Conservation (phyloP, 2,329 filamentous ascomycete genomes). For the Chrysosporium keratinophilum region DNA sequence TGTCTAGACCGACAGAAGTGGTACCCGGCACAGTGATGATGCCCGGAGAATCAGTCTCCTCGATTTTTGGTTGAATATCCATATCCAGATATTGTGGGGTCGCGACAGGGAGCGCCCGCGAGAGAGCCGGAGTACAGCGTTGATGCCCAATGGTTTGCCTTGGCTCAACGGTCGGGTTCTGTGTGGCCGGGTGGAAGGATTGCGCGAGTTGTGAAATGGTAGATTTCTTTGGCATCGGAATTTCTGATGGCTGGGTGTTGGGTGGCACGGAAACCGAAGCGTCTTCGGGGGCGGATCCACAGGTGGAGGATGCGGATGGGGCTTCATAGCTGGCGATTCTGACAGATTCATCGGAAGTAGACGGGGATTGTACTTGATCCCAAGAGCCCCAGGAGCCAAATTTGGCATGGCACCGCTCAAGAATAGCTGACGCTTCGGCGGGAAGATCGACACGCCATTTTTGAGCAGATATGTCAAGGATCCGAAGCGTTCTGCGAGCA, state of each 20-base stretch:
- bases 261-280: not conserved
- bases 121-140: not conserved
- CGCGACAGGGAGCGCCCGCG: not conserved
- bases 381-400: conserved; percentile 58
- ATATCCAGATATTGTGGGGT: not conserved
- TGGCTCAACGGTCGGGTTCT: not conserved
- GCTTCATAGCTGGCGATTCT: conserved; percentile 4
- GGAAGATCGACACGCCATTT: conserved; percentile 86
- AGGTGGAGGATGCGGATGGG: conserved; percentile 5
- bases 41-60: not conserved
- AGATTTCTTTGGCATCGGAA: not conserved
- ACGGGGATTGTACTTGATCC: conserved; percentile 51
- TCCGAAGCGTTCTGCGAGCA: conserved; percentile 71
- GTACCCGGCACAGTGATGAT: not conserved
- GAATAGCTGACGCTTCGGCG: conserved; percentile 64
- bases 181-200: conserved; percentile 17
- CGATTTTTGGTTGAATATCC: not conserved
- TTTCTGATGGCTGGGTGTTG: not conserved
- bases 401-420: conserved; percentile 68
- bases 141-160: not conserved
- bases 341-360: conserved; percentile 12
- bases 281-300: conserved; percentile 6
- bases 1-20: not conserved
- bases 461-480: conserved; percentile 71
- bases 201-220: not conserved